Base-by-base conservation (phyloP, 331 rosid genomes). In the Phaseolus coccineus region DNA sequence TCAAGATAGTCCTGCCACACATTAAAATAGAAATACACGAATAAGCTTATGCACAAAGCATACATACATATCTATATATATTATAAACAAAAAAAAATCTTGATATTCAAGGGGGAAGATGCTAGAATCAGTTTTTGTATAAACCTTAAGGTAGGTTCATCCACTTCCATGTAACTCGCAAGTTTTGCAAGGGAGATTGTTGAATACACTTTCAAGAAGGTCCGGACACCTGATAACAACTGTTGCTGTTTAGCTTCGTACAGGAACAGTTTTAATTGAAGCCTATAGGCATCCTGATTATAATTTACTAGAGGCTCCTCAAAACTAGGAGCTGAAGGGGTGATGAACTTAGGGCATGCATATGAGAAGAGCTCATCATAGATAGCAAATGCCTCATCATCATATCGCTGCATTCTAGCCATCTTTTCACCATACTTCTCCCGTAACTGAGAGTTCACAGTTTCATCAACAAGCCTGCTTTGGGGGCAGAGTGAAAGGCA, bases 211-310 rank as follows among this genome's bases (percentile, higher is more conserved):
- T 90, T 91, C 85, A 91, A 85, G 88, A 91, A 93, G 66, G 99
- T 96, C 67, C 99, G 85, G 72, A 96, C 87, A 28, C 99, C 97
- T 7, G 97, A 91, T 62, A 96, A 76, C 87, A 91, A 74, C 56
- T 96, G 99, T 66, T 96, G 99, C 80, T 96, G 99, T 93, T 93
- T 96, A 84, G 95, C 97, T 88, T 96, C 99, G 84, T 91, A 96
- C 35, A 96, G 98, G 86, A 96, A 96, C 42, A 93, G 74, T 82
- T 96, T 96, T 87, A 96, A 85, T 83, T 96, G 98, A 83, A 93
- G 98, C 74, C 98, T 91, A 79, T 93, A 96, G 22, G 97, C 99
- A 71, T 96, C 97, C 98, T 96, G 99, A 86, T 96, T 96, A 83
- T 96, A 96, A 82, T 96, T 96, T 81, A 90, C 94, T 51, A 90